phyloP scores from a whole-genome alignment of 2,329 filamentous ascomycete species.

The Botrytis squamosa region DNA sequence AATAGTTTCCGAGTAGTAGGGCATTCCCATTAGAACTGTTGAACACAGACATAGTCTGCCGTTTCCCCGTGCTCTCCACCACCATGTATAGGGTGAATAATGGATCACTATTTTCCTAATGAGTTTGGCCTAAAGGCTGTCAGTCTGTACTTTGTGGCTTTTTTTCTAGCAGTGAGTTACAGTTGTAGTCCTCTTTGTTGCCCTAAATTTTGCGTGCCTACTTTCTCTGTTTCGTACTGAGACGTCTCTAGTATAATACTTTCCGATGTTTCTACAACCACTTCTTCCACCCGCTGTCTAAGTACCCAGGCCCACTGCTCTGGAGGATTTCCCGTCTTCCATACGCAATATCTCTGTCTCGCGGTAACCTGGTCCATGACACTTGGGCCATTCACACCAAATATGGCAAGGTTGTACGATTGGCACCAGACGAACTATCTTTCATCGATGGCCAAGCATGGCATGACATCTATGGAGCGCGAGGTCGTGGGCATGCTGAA shows the following conservation, averaged over 20 bases:
- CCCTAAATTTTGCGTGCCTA: neutral
- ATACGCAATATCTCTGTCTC: neutral
- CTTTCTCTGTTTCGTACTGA: neutral
- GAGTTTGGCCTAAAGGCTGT: neutral
- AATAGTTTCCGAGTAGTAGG: neutral
- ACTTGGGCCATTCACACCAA: neutral
- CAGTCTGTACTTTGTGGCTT: neutral
- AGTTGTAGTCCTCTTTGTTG: neutral
- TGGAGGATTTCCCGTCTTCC: neutral
- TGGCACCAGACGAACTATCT: neutral
- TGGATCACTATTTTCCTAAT: neutral
- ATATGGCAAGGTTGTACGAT: neutral
- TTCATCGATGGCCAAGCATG: neutral
- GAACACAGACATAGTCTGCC: neutral
- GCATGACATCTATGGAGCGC: neutral
- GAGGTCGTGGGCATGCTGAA: neutral
- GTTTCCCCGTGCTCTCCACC: neutral
- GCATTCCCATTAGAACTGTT: neutral
- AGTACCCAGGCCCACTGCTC: neutral
- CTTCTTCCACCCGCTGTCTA: neutral
- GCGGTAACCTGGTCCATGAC: neutral
- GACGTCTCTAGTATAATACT: neutral
- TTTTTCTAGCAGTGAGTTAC: neutral
- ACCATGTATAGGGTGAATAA: neutral
- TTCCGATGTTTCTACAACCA: neutral